Evolutionary conservation across 495 filamentous ascomycete genomes (phyloP).

Genomic region (Glarea lozoyensis): DNA sequence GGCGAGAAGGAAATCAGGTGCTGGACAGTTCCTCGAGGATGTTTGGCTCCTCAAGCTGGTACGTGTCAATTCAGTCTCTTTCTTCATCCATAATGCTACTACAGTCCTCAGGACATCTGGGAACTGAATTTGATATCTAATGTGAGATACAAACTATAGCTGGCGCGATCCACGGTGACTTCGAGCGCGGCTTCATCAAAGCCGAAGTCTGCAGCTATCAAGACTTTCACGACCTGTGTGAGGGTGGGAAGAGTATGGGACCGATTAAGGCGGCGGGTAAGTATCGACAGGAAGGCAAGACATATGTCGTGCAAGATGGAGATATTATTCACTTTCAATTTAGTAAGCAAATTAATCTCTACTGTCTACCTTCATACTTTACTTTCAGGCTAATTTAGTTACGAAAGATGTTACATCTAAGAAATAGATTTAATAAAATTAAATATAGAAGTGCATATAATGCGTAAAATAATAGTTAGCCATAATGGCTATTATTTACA

Average conservation of each 20-base stretch:
- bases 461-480: too few species aligned
- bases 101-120: neutral
- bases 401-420: too few species aligned
- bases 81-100: neutral
- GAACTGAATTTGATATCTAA: neutral
- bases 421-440: too few species aligned
- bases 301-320: slow-evolving; percentile 24
- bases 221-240: slow-evolving; percentile 22
- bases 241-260: slow-evolving; percentile 20
- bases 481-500: too few species aligned
- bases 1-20: slow-evolving; percentile 28
- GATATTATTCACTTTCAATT: slow-evolving; percentile 22
- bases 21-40: slow-evolving; percentile 23
- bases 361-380: neutral
- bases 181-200: slow-evolving; percentile 24
- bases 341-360: slow-evolving; percentile 7
- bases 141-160: slow-evolving; percentile 2
- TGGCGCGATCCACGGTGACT: slow-evolving; percentile 23
- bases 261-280: slow-evolving; percentile 24
- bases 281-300: slow-evolving; percentile 22
- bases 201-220: slow-evolving; percentile 23
- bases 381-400: neutral
- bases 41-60: slow-evolving; percentile 16
- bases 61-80: neutral
- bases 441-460: too few species aligned